Evolutionary conservation across 179 eudicot genomes (phyloP), one percentile per base, ranked within the genome.

Genomic region (Silene noctiflora): DNA sequence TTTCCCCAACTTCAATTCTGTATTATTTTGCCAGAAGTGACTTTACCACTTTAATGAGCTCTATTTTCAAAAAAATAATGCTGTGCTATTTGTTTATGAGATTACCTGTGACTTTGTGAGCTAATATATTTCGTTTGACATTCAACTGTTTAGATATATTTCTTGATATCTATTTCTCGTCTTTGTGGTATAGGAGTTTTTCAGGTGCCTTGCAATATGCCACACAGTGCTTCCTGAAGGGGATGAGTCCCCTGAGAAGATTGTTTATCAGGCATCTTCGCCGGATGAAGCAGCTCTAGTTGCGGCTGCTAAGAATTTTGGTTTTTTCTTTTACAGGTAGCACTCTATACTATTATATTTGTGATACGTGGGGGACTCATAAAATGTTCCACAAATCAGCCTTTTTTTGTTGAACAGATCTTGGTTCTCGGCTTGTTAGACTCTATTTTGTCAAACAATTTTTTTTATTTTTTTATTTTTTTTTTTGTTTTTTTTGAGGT

Each of bases 221-320:
- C 99, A 95, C 68, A 95, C 98, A 51, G 98, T 95, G 81, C 94
- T 95, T 76, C 99, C 98, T 67, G 98, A 95, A 87, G 96, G 98
- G 81, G 97, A 95, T 24, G 97, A 89, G 78, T 81, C 96, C 81
- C 97, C 92, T 24, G 97, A 95, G 78, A 93, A 88, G 83, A 89
- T 93, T 75, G 79, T 80, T 22, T 93, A 95, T 80, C 99, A 95
- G 87, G 99, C 99, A 74, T 96, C 98, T 78, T 95, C 99, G 35
- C 99, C 99, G 39, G 99, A 95, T 82, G 99, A 95, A 84, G 87
- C 98, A 76, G 99, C 99, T 75, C 86, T 95, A 83, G 99, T 95
- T 78, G 81, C 83, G 35, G 98, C 99, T 56, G 99, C 99, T 74
- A 95, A 95, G 86, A 95, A 89, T 80, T 95, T 95, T 84, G 99